These are phyloP conservation scores for Spizellomyces punctatus DNA, from an alignment of 192 early-diverging fungal genomes.

Conservation along the genomic window DNA sequence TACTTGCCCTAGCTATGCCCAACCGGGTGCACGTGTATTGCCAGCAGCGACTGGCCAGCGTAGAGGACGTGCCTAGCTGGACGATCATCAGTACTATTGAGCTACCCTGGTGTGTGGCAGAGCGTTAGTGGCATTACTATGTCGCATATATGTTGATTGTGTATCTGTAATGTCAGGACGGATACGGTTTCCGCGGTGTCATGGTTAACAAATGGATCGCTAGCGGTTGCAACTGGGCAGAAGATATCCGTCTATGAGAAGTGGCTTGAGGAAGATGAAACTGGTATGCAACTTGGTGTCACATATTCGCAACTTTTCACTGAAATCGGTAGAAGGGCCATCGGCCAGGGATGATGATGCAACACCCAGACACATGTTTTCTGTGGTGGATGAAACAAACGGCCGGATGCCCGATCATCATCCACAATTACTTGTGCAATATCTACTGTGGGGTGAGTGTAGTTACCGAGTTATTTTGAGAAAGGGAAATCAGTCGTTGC, in stretches of 20 bases:
- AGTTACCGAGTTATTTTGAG: not conserved
- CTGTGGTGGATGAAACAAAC: conserved; percentile 41
- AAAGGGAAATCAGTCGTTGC: not conserved
- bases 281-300: not conserved
- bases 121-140: too few relatives aligned
- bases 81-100: conserved; percentile 56
- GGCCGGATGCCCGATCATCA: conserved; percentile 73
- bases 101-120: conserved; percentile 45
- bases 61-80: conserved; percentile 51
- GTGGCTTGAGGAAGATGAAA: conserved; percentile 53
- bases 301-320: not conserved
- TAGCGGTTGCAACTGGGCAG: conserved; percentile 59
- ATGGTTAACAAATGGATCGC: conserved; percentile 58
- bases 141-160: conserved; percentile 2
- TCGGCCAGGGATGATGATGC: conserved; percentile 12
- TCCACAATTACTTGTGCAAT: conserved; percentile 67
- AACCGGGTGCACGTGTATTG: conserved; percentile 63
- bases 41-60: conserved; percentile 48
- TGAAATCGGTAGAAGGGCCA: not conserved
- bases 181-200: conserved; percentile 24
- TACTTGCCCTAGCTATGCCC: conserved; percentile 66
- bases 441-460: conserved; percentile 70
- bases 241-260: conserved; percentile 63
- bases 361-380: conserved; percentile 28
- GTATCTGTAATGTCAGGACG: conserved; percentile 15